Evolutionary conservation across 495 filamentous ascomycete species (phyloP), one percentile per base, ranked within the genome.

Genomic region (Aspergillus leporis): DNA sequence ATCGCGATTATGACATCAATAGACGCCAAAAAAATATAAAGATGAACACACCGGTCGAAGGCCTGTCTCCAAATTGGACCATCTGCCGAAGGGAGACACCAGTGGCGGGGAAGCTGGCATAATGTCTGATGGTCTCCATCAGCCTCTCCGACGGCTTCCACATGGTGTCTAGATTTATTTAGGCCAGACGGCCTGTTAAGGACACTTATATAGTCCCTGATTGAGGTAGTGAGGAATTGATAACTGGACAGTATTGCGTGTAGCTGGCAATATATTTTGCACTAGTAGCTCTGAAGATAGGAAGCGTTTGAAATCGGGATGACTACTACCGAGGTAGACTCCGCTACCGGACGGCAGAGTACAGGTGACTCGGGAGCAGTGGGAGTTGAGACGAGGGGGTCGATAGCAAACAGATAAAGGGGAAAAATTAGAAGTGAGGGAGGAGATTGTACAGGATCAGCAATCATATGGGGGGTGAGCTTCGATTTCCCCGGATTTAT

Each of bases 61-160:
- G 92, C 65, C 82, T 86, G 72, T 95, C 91, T 55, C 95, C 95
- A 75, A 98, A 98, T 73, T 98, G 94, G 50, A 98, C 94, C 94
- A 98, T 98, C 80, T 98, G 94, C 71, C 94, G 83, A 72, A 98
- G 79, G 66, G 92, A 96, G 65, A 97, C 93, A 61, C 94, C 94
- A 40, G 95, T 98, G 59, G 94, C 94, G 58, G 95, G 95, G 75
- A 98, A 98, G 80, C 85, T 88, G 70, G 91, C 89, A 83, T 97
- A 97, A 81, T 97, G 93, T 73, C 90, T 91, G 90, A 98, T 98
- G 85, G 89, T 96, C 63, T 96, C 88, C 92, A 96, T 93, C 87
- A 98, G 74, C 76, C 84, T 79, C 76, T 94, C 90, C 53, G 90
- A 87, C 74, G 83, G 85, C 80, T 89, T 96, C 93, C 93, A 97